Evolutionary conservation across 495 filamentous ascomycete genomes (phyloP).

Genomic region (Penicillium robsamsonii): DNA sequence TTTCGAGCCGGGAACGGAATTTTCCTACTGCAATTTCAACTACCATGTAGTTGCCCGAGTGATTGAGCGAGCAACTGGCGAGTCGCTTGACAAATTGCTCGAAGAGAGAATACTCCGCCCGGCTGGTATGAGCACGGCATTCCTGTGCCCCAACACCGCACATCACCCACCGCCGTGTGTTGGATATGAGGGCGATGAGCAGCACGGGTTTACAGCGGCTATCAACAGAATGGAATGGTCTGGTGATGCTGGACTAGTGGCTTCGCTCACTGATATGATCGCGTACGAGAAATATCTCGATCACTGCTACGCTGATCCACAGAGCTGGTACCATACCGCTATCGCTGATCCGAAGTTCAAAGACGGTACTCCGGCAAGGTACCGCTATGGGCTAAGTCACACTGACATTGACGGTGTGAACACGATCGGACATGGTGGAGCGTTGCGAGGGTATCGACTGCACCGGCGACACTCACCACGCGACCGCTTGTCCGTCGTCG

Average conservation of each 20-base stretch:
- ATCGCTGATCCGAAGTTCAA: conserved; percentile 17
- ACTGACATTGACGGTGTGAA: conserved; percentile 14
- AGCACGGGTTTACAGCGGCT: conserved; percentile 19
- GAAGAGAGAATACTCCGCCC: conserved; percentile 27
- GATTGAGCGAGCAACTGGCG: conserved; percentile 27
- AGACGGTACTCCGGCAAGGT: conserved; percentile 24
- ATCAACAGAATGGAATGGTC: conserved; percentile 36
- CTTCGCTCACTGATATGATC: conserved; percentile 37
- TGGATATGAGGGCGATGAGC: conserved; percentile 35
- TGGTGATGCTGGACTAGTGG: conserved; percentile 36
- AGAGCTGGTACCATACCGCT: conserved; percentile 28
- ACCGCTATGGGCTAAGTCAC: conserved; percentile 29
- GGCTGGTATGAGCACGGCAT: conserved; percentile 33
- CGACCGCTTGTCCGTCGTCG: conserved; percentile 29
- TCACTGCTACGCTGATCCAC: conserved; percentile 16
- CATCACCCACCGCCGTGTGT: conserved; percentile 29
- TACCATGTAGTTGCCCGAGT: conserved; percentile 31
- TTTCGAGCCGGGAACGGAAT: conserved; percentile 33
- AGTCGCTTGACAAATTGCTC: conserved; percentile 26
- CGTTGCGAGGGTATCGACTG: conserved; percentile 34
- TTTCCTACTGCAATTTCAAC: conserved; percentile 35
- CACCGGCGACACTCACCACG: conserved; percentile 27
- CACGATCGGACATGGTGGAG: conserved; percentile 32
- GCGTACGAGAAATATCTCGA: conserved; percentile 34
- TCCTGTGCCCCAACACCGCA: conserved; percentile 28